Conservation (phyloP, 225 moss, liverwort and hornwort species). For the Asterella californica region DNA sequence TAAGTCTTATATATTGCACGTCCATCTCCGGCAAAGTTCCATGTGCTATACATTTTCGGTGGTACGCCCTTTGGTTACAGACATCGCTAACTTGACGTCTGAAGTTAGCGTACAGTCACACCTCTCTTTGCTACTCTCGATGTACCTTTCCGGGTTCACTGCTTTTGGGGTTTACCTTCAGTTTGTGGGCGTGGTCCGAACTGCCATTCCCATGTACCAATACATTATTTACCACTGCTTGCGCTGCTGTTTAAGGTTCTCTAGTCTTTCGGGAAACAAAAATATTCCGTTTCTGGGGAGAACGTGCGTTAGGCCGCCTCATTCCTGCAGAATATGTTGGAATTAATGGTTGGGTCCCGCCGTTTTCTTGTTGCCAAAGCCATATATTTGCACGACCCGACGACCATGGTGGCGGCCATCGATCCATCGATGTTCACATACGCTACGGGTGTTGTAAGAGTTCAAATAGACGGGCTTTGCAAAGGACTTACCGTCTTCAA, state of each 20-base stretch:
- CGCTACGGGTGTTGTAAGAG: conserved; percentile 68
- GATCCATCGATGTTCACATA: conserved; percentile 84
- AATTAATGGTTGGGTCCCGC: neutral
- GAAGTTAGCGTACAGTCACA: too few relatives aligned
- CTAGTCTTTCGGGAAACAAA: neutral
- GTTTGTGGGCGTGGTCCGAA: too few relatives aligned
- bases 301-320: neutral
- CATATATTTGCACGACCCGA: conserved; percentile 90
- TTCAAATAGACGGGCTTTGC: conserved; percentile 81
- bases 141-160: too few relatives aligned
- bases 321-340: neutral
- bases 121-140: too few relatives aligned
- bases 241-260: neutral
- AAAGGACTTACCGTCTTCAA: conserved; percentile 83
- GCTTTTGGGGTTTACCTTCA: too few relatives aligned
- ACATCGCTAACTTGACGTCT: too few relatives aligned
- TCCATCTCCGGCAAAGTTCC: too few relatives aligned
- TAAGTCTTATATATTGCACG: too few relatives aligned
- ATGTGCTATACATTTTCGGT: too few relatives aligned
- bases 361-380: conserved; percentile 41
- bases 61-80: too few relatives aligned
- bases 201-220: too few relatives aligned
- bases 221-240: neutral
- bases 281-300: neutral
- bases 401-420: conserved; percentile 91